Conservation (phyloP, 345 rosid species). For the Geranium brycei region DNA sequence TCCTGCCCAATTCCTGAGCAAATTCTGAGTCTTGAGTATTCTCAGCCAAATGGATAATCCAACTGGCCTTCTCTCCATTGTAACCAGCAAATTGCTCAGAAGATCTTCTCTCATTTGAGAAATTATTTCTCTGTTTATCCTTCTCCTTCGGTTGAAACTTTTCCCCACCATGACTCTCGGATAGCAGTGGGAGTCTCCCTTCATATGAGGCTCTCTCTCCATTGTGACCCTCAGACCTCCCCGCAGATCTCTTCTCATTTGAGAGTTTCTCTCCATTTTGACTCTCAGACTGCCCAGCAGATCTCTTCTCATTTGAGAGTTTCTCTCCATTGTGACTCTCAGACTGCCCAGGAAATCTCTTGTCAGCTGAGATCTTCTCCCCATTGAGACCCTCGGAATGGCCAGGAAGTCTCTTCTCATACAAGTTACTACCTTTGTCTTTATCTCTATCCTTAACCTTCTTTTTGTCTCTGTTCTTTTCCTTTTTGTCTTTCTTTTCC, state of each 20-base stretch:
- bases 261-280: neutral
- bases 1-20: constrained; percentile 27
- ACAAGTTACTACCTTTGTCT: constrained; percentile 21
- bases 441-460: constrained; percentile 18
- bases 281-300: neutral
- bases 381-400: neutral
- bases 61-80: constrained; percentile 18
- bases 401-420: constrained; percentile 16
- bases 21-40: constrained; percentile 19
- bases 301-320: neutral
- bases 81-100: constrained; percentile 14
- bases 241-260: constrained; percentile 11
- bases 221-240: constrained; percentile 13
- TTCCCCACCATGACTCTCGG: constrained; percentile 17
- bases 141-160: constrained; percentile 18
- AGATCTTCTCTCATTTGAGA: constrained; percentile 20
- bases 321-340: constrained; percentile 4
- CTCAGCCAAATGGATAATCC: constrained; percentile 14
- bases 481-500: constrained; percentile 41
- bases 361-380: neutral
- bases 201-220: constrained; percentile 23
- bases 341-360: constrained; percentile 7
- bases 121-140: constrained; percentile 17
- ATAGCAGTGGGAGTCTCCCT: constrained; percentile 18
- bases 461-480: constrained; percentile 25